Percentiles rank a stretch among this genome's conserved stretches.
Conservation (phyloP, 2,329 filamentous ascomycete species). For the Fusarium burgessii region DNA sequence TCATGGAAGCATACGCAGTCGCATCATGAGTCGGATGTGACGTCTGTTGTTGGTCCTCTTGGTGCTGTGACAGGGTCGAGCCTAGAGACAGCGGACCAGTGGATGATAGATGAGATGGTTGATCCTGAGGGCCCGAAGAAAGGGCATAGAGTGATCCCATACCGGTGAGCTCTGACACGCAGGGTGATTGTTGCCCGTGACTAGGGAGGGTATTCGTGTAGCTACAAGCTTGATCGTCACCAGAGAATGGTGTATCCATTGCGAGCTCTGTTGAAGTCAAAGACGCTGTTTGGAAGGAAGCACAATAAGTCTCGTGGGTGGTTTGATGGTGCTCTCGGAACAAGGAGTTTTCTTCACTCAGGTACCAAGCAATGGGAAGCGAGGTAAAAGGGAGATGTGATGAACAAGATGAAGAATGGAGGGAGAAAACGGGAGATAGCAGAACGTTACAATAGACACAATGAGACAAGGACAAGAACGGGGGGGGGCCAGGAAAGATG, state of each 20-base stretch:
- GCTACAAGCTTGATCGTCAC: constrained; percentile 47
- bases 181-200: constrained; percentile 47
- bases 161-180: constrained; percentile 44
- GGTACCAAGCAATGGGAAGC: constrained; percentile 34
- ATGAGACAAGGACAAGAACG: constrained; percentile 44
- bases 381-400: constrained; percentile 22
- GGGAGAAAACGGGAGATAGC: constrained; percentile 33
- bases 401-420: constrained; percentile 29
- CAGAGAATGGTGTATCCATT: constrained; percentile 49
- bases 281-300: constrained; percentile 27
- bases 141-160: constrained; percentile 44
- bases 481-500: constrained; percentile 36
- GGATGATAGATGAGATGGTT: constrained; percentile 42
- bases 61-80: constrained; percentile 38
- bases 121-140: constrained; percentile 38
- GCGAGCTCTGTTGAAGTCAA: constrained; percentile 28
- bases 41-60: constrained; percentile 27
- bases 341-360: constrained; percentile 34
- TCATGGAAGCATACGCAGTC: constrained; percentile 40
- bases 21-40: constrained; percentile 33
- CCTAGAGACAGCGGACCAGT: constrained; percentile 37
- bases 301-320: constrained; percentile 42
- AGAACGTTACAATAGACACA: constrained; percentile 47
- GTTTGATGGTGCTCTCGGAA: constrained; percentile 32
- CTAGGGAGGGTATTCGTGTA: constrained; percentile 49